Conservation (phyloP, 192 early-diverging fungal genomes). For the Entophlyctis helioformis region DNA sequence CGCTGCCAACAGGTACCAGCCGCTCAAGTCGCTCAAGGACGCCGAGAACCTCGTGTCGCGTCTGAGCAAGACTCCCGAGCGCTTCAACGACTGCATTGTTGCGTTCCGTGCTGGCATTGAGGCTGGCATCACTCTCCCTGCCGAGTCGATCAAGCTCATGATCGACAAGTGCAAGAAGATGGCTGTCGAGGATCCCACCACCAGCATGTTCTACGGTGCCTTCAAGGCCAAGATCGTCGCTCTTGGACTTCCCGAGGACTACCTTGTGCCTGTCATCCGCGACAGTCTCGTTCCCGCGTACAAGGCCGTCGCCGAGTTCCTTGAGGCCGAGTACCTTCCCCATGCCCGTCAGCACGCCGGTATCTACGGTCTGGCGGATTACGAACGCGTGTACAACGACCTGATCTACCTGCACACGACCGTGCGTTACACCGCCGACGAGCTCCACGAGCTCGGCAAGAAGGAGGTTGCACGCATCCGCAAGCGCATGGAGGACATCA, state of each 20-base stretch:
- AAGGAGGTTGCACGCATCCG: constrained; percentile 25
- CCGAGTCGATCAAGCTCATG: constrained; percentile 11
- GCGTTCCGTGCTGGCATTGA: constrained; percentile 10
- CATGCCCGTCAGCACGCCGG: constrained; percentile 16
- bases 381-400: constrained; percentile 11
- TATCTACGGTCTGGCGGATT: constrained; percentile 16
- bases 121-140: constrained; percentile 9
- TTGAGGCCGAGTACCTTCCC: constrained; percentile 18
- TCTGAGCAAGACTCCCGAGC: constrained; percentile 4
- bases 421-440: constrained; percentile 10
- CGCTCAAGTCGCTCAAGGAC: constrained; percentile 9
- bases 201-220: constrained; percentile 3
- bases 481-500: constrained; percentile 16
- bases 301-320: constrained; percentile 8
- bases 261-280: constrained; percentile 8
- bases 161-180: constrained; percentile 10
- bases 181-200: not conserved
- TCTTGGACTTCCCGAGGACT: constrained; percentile 10
- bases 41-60: constrained; percentile 12
- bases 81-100: constrained; percentile 14
- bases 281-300: constrained; percentile 9
- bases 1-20: constrained; percentile 11
- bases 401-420: constrained; percentile 17
- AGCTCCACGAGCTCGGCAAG: constrained; percentile 24
- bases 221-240: constrained; percentile 3